Base-by-base conservation (phyloP, 192 early-diverging fungal genomes). In the Coemansia sp. region DNA sequence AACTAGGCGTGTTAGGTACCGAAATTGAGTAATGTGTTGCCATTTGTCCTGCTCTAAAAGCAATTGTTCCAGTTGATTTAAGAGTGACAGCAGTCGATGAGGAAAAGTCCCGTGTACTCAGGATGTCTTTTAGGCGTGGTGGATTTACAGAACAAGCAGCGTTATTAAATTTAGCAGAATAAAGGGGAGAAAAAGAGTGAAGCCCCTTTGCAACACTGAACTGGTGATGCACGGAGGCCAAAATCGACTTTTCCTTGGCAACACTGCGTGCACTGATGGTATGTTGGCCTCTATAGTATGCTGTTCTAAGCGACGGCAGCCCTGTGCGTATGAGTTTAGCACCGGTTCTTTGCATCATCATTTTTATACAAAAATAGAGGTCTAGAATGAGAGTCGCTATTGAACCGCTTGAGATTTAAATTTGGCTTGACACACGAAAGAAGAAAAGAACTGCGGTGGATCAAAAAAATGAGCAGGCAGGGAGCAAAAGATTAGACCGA, bases 11-110 rank as follows among this genome's bases (percentile, higher is more conserved):
- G 48, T 24, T 51, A 40, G 65, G 47, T 30, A 68, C 59, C n/a
- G 71, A 57, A 53, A 74, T 74, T 63, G 61, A 54, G 42, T 67
- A 73, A 34, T 73, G 71, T 18, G 60, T 51, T 0, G 67, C 39
- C 67, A 69, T 69, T 58, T 49, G 34, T 37, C 34, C 34, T 69
- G 40, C 30, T 48, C 12, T 37, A 7, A 30, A 18, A 58, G 39
- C 41, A 42, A 48, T 59, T 59, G 34, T 45, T 19, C 44, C 21
- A 6, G 44, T 37, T 9, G 44, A 23, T 18, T 49, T 49, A 21
- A 38, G 13, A n/a, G 48, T 41, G 9, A 41, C 48, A 9, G 47
- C n/a, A 17, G n/a, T 22, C 13, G 23, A 11, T 49, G 47, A 49
- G 10, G 23, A 49, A 49, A 49, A 49, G 13, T 12, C 11, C 14